Evolutionary conservation across 495 filamentous ascomycete species (phyloP).

Genomic region (Aspergillus heteromorphus): DNA sequence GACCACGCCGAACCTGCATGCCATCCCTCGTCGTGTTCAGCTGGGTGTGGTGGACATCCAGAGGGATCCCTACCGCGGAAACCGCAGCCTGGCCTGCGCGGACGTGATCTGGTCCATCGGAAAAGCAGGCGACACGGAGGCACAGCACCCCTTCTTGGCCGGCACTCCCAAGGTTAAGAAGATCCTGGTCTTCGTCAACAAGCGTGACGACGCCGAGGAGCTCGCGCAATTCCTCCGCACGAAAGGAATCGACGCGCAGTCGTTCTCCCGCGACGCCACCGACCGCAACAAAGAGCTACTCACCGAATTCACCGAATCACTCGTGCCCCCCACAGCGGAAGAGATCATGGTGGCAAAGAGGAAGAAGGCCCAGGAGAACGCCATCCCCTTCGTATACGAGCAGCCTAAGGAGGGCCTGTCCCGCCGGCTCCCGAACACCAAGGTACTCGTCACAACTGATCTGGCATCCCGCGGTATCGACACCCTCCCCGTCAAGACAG

Average conservation of each 20-base stretch:
- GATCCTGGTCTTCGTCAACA: constrained; percentile 95
- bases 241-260: constrained; percentile 83
- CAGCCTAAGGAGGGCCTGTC: constrained; percentile 6
- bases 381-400: constrained; percentile 30
- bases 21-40: constrained; percentile 90
- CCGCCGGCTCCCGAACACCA: constrained; percentile 59
- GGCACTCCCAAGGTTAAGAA: constrained; percentile 63
- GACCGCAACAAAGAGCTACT: constrained; percentile 69
- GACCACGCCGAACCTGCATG: constrained; percentile 90
- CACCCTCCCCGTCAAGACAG: constrained; percentile 84
- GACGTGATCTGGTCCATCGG: constrained; percentile 92
- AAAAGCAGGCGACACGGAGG: constrained; percentile 55
- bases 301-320: constrained; percentile 64
- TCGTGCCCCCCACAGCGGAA: constrained; percentile 37
- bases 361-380: constrained; percentile 24
- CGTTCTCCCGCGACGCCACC: constrained; percentile 76
- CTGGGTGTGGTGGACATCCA: constrained; percentile 89
- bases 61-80: constrained; percentile 83
- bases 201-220: constrained; percentile 80
- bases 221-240: constrained; percentile 71
- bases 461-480: constrained; percentile 90
- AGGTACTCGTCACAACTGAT: constrained; percentile 91
- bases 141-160: constrained; percentile 24
- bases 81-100: constrained; percentile 85
- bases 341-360: constrained; percentile 33